Conservation (phyloP, 768 basidiomycete genomes). For the Termitomyces titanicus region DNA sequence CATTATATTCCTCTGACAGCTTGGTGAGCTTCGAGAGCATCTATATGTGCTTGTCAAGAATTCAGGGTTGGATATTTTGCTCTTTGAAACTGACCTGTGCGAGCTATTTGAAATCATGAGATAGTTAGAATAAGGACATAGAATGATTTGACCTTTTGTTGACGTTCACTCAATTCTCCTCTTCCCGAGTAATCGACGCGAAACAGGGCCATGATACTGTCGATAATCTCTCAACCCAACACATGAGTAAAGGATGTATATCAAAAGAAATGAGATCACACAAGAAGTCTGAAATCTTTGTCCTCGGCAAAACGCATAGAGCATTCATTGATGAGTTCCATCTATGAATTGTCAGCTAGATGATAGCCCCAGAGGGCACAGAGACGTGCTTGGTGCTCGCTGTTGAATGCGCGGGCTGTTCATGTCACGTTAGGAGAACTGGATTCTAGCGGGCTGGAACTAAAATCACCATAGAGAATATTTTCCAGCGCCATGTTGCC, state of each 20-base stretch:
- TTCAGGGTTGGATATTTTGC: too few species aligned
- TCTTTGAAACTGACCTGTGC: conserved; percentile 55
- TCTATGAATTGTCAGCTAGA: conserved; percentile 36
- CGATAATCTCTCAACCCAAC: conserved; percentile 63
- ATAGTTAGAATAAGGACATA: conserved; percentile 9
- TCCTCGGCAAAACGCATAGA: conserved; percentile 88
- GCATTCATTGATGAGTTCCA: conserved; percentile 90
- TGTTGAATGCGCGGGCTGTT: conserved; percentile 84
- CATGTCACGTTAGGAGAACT: conserved; percentile 10
- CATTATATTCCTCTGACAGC: conserved; percentile 90
- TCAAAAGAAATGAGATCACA: conserved; percentile 20
- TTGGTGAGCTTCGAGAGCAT: conserved; percentile 92
- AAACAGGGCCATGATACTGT: conserved; percentile 97
- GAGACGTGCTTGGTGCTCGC: conserved; percentile 75
- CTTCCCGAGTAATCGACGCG: conserved; percentile 90
- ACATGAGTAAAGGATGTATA: conserved; percentile 9
- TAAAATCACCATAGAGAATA: conserved; percentile 71
- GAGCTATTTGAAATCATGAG: conserved; percentile 45
- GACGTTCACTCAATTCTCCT: conserved; percentile 91
- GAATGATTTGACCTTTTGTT: conserved; percentile 64
- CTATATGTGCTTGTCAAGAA: conserved; percentile 28
- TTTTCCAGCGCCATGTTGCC: conserved; percentile 85
- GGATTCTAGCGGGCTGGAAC: background rate
- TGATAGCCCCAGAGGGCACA: background rate
- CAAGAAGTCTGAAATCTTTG: conserved; percentile 75